Evolutionary conservation across 2,329 filamentous ascomycete genomes (phyloP).

Genomic region (Cyphellophora europaea): DNA sequence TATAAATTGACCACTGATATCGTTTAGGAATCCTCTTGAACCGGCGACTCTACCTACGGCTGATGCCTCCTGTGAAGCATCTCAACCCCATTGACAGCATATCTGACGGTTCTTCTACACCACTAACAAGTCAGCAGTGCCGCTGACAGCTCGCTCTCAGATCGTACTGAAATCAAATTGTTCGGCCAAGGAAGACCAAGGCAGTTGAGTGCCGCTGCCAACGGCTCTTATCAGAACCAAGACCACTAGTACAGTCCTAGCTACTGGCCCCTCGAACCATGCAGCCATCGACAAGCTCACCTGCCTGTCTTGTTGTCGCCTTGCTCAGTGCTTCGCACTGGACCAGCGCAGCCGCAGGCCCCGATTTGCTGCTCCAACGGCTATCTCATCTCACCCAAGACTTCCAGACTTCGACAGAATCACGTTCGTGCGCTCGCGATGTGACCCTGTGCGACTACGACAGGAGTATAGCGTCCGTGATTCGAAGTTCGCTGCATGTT

Average conservation of each 20-base stretch:
- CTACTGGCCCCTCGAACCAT: background rate
- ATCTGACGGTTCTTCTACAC: no score
- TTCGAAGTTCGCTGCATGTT: background rate
- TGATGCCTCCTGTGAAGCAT: no score
- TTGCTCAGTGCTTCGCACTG: no score
- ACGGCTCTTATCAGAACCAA: background rate
- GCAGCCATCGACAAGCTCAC: background rate
- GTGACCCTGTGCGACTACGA: background rate
- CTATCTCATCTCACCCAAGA: background rate
- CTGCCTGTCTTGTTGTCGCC: background rate
- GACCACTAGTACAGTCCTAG: background rate
- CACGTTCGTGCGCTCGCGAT: background rate
- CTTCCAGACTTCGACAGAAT: background rate
- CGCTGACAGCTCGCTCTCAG: no score
- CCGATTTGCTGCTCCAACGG: background rate
- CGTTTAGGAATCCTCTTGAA: no score
- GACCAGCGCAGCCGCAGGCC: no score
- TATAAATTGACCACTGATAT: no score
- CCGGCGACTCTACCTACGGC: no score
- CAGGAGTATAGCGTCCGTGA: background rate
- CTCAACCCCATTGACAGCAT: no score
- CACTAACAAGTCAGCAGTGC: no score
- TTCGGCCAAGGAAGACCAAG: no score
- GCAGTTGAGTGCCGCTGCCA: background rate
- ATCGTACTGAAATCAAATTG: no score